These are phyloP conservation scores for Leccinum uliginosum DNA, from an alignment of 768 basidiomycete genomes.

Conservation along the genomic window DNA sequence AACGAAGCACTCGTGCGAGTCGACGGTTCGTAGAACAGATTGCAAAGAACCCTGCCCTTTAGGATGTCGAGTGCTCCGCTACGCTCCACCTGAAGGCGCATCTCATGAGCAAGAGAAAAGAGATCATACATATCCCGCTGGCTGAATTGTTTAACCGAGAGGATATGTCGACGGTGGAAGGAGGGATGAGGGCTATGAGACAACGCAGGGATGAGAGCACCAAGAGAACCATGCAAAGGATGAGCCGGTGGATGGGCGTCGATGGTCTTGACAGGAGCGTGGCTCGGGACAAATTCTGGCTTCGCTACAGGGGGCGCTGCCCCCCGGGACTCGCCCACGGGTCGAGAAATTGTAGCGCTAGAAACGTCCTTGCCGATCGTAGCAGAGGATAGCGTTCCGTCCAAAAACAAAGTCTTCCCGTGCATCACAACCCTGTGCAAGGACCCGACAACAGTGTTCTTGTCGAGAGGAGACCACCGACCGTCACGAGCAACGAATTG, in stretches of 20 bases:
- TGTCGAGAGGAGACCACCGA: conserved; percentile 83
- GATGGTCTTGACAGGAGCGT: conserved; percentile 31
- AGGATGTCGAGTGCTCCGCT: conserved; percentile 85
- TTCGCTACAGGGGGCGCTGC: conserved; percentile 17
- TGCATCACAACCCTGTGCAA: conserved; percentile 91
- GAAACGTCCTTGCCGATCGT: conserved; percentile 73
- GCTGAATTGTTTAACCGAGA: conserved; percentile 90
- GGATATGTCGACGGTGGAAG: conserved; percentile 90
- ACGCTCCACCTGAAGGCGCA: conserved; percentile 94
- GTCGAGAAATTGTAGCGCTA: conserved; percentile 47
- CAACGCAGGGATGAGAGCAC: conserved; percentile 16
- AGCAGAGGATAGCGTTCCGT: conserved; percentile 64
- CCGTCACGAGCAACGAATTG: conserved; percentile 46
- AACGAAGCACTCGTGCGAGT: conserved; percentile 95
- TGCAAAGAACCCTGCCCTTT: conserved; percentile 87
- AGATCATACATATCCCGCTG: conserved; percentile 88
- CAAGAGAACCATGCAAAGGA: conserved; percentile 3
- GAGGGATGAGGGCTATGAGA: conserved; percentile 59
- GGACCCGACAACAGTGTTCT: conserved; percentile 57
- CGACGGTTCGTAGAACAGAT: conserved; percentile 94
- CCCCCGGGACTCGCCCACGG: conserved; percentile 27
- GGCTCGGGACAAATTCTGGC: conserved; percentile 27
- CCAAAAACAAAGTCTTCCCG: conserved; percentile 84
- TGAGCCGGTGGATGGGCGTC: conserved; percentile 20
- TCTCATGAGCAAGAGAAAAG: conserved; percentile 93